Percentiles rank a stretch among this genome's conserved stretches.
These are phyloP conservation scores for Astrephomene gubernaculifera DNA, from an alignment of 139 green algal genomes.

Conservation along the genomic window DNA sequence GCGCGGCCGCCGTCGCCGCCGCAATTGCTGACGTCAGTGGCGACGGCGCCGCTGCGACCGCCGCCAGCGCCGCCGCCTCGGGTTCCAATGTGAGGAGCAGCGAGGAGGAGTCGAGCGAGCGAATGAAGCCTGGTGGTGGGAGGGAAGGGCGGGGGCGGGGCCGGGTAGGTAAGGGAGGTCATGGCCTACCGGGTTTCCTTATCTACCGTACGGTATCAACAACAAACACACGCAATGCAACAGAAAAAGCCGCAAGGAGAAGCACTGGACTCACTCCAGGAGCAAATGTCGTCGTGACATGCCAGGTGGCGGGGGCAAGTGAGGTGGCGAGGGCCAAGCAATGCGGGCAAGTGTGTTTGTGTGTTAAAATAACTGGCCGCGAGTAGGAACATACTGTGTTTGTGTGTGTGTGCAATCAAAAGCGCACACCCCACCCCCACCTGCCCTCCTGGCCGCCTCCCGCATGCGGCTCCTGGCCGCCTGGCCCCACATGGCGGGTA, in stretches of 20 bases:
- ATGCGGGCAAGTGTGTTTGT: neutral
- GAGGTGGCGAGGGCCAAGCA: too few relatives aligned
- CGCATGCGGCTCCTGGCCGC: slow-evolving; percentile 26
- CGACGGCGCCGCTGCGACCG: neutral
- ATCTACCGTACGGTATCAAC: too few relatives aligned
- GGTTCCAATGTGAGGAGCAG: slow-evolving; percentile 25
- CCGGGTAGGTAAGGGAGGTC: too few relatives aligned
- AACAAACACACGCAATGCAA: too few relatives aligned
- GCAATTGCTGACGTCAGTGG: neutral
- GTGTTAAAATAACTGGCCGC: neutral
- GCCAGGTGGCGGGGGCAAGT: neutral
- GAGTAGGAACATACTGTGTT: neutral
- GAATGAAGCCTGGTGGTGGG: neutral
- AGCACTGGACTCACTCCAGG: too few relatives aligned
- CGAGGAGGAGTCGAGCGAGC: neutral
- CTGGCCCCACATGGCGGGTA: slow-evolving; percentile 46
- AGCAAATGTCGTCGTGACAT: neutral
- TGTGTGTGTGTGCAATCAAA: neutral
- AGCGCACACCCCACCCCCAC: neutral
- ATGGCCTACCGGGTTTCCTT: too few relatives aligned
- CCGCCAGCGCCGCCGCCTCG: slow-evolving; percentile 5
- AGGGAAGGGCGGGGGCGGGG: too few relatives aligned
- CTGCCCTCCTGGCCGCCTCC: neutral
- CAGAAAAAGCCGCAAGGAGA: too few relatives aligned
- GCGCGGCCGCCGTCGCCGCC: neutral